Evolutionary conservation across 768 basidiomycete genomes (phyloP).

Genomic region (Pleurotus ostreatus): DNA sequence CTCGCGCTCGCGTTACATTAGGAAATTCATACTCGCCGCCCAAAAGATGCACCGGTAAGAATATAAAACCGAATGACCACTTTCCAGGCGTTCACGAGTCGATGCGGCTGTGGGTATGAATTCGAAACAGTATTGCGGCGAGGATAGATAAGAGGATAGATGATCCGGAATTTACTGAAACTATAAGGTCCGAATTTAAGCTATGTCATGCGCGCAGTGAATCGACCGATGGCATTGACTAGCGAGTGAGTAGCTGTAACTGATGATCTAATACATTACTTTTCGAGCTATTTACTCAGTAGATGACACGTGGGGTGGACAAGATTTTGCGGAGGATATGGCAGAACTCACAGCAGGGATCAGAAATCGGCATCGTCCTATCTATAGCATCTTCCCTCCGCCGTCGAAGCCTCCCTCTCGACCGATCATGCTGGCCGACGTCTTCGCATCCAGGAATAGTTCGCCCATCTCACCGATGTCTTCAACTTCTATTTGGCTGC

Average conservation of each 20-base stretch:
- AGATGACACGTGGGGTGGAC: slow-evolving; percentile 1
- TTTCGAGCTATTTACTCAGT: slow-evolving; percentile 4
- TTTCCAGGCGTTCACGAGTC: not conserved
- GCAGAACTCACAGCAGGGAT: slow-evolving; percentile 6
- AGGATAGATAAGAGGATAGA: slow-evolving; percentile 1
- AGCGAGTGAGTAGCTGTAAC: not conserved
- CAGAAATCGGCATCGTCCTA: slow-evolving; percentile 1
- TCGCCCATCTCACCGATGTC: slow-evolving; percentile 94
- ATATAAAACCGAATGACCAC: not conserved
- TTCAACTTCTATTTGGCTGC: slow-evolving; percentile 77
- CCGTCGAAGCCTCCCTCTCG: slow-evolving; percentile 29
- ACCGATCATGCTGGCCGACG: slow-evolving; percentile 56
- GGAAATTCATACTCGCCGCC: not conserved
- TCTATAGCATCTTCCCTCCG: slow-evolving; percentile 15
- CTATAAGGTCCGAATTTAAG: slow-evolving; percentile 2
- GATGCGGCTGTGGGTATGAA: not conserved
- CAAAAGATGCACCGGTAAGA: not conserved
- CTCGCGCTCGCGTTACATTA: not conserved
- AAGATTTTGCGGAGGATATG: not conserved
- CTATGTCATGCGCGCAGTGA: slow-evolving; percentile 1
- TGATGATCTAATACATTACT: slow-evolving; percentile 9
- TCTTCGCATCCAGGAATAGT: slow-evolving; percentile 93
- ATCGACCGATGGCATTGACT: slow-evolving; percentile 1
- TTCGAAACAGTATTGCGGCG: not conserved
- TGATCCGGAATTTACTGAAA: slow-evolving; percentile 8